These are phyloP conservation scores for Miamiensis avidus DNA, from an alignment of 169 alveolate genomes.

Conservation along the genomic window DNA sequence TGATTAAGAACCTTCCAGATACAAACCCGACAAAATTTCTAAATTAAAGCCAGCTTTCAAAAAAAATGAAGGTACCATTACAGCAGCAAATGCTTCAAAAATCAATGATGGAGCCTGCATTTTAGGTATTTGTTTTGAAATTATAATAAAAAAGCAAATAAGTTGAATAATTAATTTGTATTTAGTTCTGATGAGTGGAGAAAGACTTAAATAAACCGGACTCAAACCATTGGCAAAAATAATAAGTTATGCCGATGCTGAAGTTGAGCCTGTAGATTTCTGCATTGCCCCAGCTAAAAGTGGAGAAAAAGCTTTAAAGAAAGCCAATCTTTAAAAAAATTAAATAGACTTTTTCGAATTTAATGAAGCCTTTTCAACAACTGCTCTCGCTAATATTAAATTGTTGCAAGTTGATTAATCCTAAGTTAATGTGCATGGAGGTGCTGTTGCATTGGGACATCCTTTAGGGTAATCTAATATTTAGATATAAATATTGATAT, in stretches of 20 bases:
- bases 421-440: conserved; percentile 91
- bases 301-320: conserved; percentile 64
- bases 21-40: conserved; percentile 75
- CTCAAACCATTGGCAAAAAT: conserved; percentile 87
- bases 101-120: conserved; percentile 94
- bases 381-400: conserved; percentile 80
- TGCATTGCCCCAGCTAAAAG: conserved; percentile 90
- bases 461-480: conserved; percentile 74
- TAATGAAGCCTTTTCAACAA: conserved; percentile 92
- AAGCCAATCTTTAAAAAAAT: conserved; percentile 41
- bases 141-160: not conserved
- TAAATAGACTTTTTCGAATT: conserved; percentile 85
- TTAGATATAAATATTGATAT: not conserved
- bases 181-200: conserved; percentile 74
- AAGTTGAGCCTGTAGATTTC: conserved; percentile 85
- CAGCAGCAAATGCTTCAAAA: conserved; percentile 92
- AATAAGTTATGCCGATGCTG: conserved; percentile 88
- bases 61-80: conserved; percentile 84
- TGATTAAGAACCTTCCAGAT: conserved; percentile 79
- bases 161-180: not conserved
- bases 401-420: conserved; percentile 69
- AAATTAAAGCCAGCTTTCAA: conserved; percentile 80
- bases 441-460: conserved; percentile 94
- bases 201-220: conserved; percentile 75
- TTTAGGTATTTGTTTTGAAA: conserved; percentile 24